Conservation (phyloP, 1,139 yeast species). For the Blastobotrys aristatus region DNA sequence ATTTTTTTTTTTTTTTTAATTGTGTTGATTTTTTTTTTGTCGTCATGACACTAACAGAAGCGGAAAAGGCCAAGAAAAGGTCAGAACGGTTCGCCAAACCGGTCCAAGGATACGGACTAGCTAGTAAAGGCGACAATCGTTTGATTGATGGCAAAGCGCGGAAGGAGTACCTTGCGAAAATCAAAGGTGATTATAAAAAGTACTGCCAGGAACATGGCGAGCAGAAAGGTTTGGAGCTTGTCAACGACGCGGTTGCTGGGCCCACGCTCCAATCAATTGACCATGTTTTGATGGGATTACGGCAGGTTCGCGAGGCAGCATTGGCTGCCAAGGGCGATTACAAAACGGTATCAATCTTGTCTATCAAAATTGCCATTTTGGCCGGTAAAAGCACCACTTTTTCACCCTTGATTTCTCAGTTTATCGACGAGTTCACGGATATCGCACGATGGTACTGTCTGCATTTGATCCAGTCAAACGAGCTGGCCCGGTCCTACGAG, state of each 20-base stretch:
- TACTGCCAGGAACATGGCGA: slow-evolving; percentile 10
- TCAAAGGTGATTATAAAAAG: slow-evolving; percentile 11
- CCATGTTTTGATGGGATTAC: slow-evolving; percentile 19
- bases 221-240: slow-evolving; percentile 4
- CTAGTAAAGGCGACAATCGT: slow-evolving; percentile 23
- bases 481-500: slow-evolving; percentile 17
- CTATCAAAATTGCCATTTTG: slow-evolving; percentile 19
- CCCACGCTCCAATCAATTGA: slow-evolving; percentile 11
- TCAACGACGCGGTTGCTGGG: slow-evolving; percentile 3
- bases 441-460: slow-evolving; percentile 18
- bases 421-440: slow-evolving; percentile 10
- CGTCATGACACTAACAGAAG: not conserved
- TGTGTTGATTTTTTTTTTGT: not conserved
- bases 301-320: slow-evolving; percentile 24
- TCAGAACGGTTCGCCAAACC: slow-evolving; percentile 14
- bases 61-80: slow-evolving; percentile 11
- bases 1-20: not conserved
- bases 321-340: not conserved
- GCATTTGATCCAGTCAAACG: slow-evolving; percentile 18
- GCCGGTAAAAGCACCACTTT: slow-evolving; percentile 18
- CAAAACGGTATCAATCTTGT: slow-evolving; percentile 10
- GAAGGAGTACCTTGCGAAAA: slow-evolving; percentile 14
- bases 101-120: slow-evolving; percentile 18
- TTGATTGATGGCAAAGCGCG: slow-evolving; percentile 14
- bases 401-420: slow-evolving; percentile 18